Base-by-base conservation (phyloP, 345 rosid genomes). In the Carallia pectinifolia region DNA sequence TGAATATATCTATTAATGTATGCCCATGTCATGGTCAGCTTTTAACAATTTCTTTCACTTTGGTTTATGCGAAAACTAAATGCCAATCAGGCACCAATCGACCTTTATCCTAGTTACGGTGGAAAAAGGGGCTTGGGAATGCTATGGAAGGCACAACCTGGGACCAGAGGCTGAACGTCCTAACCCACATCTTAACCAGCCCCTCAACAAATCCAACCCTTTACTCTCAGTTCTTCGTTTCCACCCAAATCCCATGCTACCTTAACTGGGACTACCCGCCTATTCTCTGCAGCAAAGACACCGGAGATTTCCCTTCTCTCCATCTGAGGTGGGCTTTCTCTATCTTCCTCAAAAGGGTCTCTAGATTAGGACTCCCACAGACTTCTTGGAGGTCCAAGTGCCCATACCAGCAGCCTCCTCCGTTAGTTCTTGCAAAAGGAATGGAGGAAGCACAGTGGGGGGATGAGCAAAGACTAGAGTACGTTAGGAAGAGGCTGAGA, bases 261-360 rank as follows among this genome's bases (percentile, higher is more conserved):
- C 69, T 85, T 62, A 79, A 80, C 47, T 88, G 90, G 92, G 92
- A 92, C 62, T 92, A 87, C 81, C 94, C 96, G 19, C 92, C 97
- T 10, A 12, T 85, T 56, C 81, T 86, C 62, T 82, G 89, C 77
- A 50, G 64, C 62, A 17, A 36, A 12, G 62, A 70, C 59, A 1
- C 67, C 37, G 67, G 30, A 17, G 15, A 29, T 23, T 71, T 72
- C 71, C 80, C 72, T 10, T 67, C 77, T 58, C 81, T 82, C 40
- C 81, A 73, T 72, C 81, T 68, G 27, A 66, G 69, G 44, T 88
- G 93, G 90, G 84, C 79, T 29, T 17, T 85, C 74, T 82, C 85
- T 60, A 85, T 84, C 33, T 85, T 85, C 82, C 75, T 83, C 70
- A 80, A 73, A 82, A 80, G 89, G 82, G 83, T 71, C 33, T 72